Conservation (phyloP, 129 eudicot species). For the carrot (Daucus carota) region DH1_v3.0 NC_030384.2:33573001-33573500, state of each 20-base stretch:
- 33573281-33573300: neutral
- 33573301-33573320: neutral
- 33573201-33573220: constrained; percentile 40
- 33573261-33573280: neutral
- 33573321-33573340: neutral
- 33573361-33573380: neutral
- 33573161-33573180: constrained; percentile 27
- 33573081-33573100: constrained; percentile 64
- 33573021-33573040: neutral
- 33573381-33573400: neutral
- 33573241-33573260: neutral
- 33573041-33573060: constrained; percentile 26
- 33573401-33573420: neutral
- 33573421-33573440: neutral
- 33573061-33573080: constrained; percentile 42
- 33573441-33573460: neutral
- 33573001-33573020: neutral
- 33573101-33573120: constrained; percentile 44
- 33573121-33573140: constrained; percentile 17
- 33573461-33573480: neutral
- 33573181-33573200: constrained; percentile 33
- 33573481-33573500: neutral
- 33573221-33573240: neutral
- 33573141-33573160: constrained; percentile 28
- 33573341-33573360: neutral